A percentile compares a stretch with the other conserved stretches of the same genome.
phyloP scores from a whole-genome alignment of 164 flowering plant species.

The Houttuynia cordata region DNA sequence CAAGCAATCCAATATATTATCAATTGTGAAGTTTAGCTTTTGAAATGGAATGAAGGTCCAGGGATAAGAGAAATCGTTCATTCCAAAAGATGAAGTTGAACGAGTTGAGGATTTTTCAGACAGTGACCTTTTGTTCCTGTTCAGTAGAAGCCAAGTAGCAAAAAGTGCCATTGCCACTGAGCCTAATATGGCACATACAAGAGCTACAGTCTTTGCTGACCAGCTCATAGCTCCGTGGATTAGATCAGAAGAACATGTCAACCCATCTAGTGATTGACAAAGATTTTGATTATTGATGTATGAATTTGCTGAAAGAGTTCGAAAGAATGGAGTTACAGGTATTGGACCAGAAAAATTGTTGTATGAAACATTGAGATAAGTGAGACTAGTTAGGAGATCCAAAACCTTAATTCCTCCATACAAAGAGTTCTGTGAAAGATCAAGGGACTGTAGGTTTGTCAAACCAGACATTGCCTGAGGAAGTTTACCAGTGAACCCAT shows the following conservation, averaged over 20 bases:
- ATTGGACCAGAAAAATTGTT: slow-evolving; percentile 93
- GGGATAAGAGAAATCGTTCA: slow-evolving; percentile 89
- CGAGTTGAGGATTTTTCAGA: slow-evolving; percentile 33
- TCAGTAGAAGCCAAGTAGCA: slow-evolving; percentile 52
- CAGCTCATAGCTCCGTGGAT: slow-evolving; percentile 27
- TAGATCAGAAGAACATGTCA: slow-evolving; percentile 49
- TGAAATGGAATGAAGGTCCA: slow-evolving; percentile 97
- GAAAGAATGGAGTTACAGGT: slow-evolving; percentile 77
- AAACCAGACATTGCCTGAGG: slow-evolving; percentile 61
- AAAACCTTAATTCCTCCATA: slow-evolving; percentile 52
- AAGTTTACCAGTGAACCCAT: slow-evolving; percentile 58
- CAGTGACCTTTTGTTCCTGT: slow-evolving; percentile 35
- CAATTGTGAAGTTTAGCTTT: slow-evolving; percentile 61
- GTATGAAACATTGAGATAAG: slow-evolving; percentile 70
- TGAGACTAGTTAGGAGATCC: slow-evolving; percentile 59
- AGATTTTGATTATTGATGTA: slow-evolving; percentile 49
- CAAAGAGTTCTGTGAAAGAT: slow-evolving; percentile 66
- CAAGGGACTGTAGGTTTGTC: slow-evolving; percentile 76
- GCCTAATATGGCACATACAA: slow-evolving; percentile 45
- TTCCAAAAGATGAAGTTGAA: slow-evolving; percentile 24
- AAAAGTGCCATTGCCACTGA: slow-evolving; percentile 37
- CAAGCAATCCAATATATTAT: slow-evolving; percentile 66
- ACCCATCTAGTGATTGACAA: slow-evolving; percentile 68
- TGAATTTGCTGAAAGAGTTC: slow-evolving; percentile 46
- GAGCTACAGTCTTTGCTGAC: slow-evolving; percentile 51